These are phyloP conservation scores for Wickerhamia fluorescens DNA, from an alignment of 805 yeast genomes.

Conservation along the genomic window DNA sequence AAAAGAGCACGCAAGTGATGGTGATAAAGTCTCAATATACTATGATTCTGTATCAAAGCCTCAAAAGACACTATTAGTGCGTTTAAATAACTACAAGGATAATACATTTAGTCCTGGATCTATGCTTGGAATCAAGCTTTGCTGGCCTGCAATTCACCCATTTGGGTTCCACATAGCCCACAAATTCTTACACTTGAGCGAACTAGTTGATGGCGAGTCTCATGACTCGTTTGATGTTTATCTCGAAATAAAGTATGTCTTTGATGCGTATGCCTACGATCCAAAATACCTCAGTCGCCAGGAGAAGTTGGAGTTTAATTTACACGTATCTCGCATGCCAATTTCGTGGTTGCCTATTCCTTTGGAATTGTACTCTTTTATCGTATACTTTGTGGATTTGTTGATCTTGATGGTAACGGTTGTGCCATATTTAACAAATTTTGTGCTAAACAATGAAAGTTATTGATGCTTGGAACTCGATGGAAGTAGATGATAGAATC, in stretches of 20 bases:
- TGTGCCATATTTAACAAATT: no score
- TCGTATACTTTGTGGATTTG: constrained; percentile 21
- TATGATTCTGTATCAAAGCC: constrained; percentile 5
- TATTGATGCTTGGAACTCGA: no score
- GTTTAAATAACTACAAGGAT: constrained; percentile 28
- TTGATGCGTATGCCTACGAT: constrained; percentile 16
- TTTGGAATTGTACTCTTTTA: constrained; percentile 20
- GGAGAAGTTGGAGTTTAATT: constrained; percentile 14
- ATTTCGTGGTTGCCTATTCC: constrained; percentile 24
- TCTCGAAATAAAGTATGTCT: constrained; percentile 14
- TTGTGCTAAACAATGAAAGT: no score
- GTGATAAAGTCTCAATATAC: constrained; percentile 10
- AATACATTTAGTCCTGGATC: constrained; percentile 18
- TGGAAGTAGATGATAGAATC: no score
- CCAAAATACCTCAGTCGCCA: constrained; percentile 4
- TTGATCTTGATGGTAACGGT: constrained; percentile 3
- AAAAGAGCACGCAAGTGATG: constrained; percentile 4
- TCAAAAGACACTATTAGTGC: constrained; percentile 16
- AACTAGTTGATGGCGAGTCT: constrained; percentile 2
- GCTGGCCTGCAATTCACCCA: constrained; percentile 33
- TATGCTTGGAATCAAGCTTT: constrained; percentile 21
- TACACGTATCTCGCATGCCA: constrained; percentile 22
- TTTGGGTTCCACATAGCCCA: constrained; percentile 18
- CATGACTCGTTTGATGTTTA: constrained; percentile 8
- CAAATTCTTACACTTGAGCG: constrained; percentile 12